Evolutionary conservation across 345 rosid genomes (phyloP).

Genomic region (Citrus medica): DNA sequence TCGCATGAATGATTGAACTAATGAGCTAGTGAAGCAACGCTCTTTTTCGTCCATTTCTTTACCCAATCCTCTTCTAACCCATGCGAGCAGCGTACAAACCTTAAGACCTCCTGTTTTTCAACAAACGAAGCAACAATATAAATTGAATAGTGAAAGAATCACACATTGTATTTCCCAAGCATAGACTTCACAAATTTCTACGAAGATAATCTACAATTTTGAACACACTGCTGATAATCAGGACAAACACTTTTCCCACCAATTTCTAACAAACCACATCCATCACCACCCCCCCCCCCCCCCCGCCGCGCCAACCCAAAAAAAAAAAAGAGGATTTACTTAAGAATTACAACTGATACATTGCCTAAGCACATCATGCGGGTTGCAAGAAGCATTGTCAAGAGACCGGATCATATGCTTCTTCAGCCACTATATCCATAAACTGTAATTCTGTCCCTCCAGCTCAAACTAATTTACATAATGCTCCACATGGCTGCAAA

Average conservation of each 20-base stretch:
- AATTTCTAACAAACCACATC: not conserved
- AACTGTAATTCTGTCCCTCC: not conserved
- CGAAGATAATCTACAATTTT: slow-evolving; percentile 13
- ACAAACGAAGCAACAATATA: not conserved
- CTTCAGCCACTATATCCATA: not conserved
- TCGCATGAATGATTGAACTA: not conserved
- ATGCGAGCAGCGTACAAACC: too few relatives aligned
- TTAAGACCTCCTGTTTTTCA: too few relatives aligned
- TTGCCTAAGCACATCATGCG: slow-evolving; percentile 4
- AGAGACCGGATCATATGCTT: not conserved
- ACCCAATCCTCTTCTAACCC: too few relatives aligned
- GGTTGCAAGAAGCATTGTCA: not conserved
- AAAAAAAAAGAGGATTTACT: not conserved
- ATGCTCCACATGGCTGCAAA: slow-evolving; percentile 13
- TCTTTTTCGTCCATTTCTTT: too few relatives aligned
- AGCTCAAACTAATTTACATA: slow-evolving; percentile 11
- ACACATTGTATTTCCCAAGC: not conserved
- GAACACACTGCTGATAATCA: not conserved
- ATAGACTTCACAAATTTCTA: not conserved
- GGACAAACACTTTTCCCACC: not conserved
- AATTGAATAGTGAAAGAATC: not conserved
- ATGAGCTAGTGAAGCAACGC: too few relatives aligned
- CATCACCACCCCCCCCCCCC: too few relatives aligned
- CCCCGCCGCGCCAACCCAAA: not conserved
- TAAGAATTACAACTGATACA: not conserved